Evolutionary conservation across 225 moss, liverwort and hornwort species (phyloP), one percentile per base, ranked within the genome.

Genomic region (Sphagnum tenellum): DNA sequence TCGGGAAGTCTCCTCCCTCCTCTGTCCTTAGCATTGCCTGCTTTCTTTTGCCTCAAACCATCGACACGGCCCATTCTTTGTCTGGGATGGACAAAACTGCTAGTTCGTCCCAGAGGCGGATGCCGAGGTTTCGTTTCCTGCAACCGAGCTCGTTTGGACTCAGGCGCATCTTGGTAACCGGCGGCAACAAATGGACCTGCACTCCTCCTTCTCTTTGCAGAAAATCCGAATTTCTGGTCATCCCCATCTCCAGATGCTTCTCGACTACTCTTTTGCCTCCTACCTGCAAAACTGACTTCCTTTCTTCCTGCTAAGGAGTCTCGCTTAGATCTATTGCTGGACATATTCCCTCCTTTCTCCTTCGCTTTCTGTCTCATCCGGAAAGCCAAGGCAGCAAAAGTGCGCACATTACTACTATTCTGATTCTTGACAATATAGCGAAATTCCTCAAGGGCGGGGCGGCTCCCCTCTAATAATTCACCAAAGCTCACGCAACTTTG

Each of bases 381-480:
- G 49, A 64, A 69, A 11, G 58, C 58, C 14, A 13, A 5, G 14
- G 83, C 79, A 47, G 83, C 80, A 70, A 75, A 80, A 51, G 65
- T 60, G 47, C 79, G 68, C 62, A 48, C 5, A 45, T 50, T 29
- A 29, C 1, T 29, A 29, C 29, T 29, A 29, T 29, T 29, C 29
- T 29, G 29, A 29, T 29, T 29, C 29, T 29, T 29, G 29, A 29
- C 29, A 29, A 29, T 0, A 29, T 29, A 29, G 29, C 29, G 29
- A 29, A 29, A 29, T 29, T 29, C 29, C 29, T 29, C 29, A 29
- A 29, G 29, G 29, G 29, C 29, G 1, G 29, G 29, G 29, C 29
- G 29, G 29, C 29, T 29, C 29, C 29, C 29, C 29, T 29, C 29
- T 29, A 29, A 29, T 29, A 29, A 29, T 29, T 29, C 29, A 29